Evolutionary conservation across 176 grass and related monocot species (phyloP), one percentile per base, ranked within the genome.

Genomic region (Coix lacrymajobi): DNA sequence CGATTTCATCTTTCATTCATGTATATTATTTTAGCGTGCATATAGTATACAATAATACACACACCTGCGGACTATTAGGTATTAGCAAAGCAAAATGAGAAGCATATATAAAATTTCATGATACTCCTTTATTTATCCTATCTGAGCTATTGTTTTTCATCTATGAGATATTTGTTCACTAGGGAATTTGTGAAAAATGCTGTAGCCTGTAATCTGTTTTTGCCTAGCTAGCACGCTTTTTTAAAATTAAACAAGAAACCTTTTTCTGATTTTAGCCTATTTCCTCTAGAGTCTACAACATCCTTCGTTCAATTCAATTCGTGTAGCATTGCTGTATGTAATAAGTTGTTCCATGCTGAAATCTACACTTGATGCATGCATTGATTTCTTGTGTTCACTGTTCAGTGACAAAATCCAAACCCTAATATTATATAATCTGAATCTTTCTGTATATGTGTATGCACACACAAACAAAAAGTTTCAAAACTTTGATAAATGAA

Each of bases 341-440:
- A n/a, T n/a, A n/a, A n/a, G n/a, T n/a, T n/a, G 20, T 73, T 71
- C 14, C 6, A 76, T 25, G n/a, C n/a, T n/a, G 79, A 13, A 40
- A 85, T 62, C 56, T 63, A 41, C 17, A 70, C 9, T 5, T 36
- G 71, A 86, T 54, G 36, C 40, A 86, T 54, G 36, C 40, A 31
- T 58, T 71, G 32, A 61, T 41, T 7, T 71, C 6, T 79, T 44
- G 62, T 75, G 37, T 80, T 76, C 32, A 77, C 48, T 75, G 37
- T 80, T 76, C 32, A 77, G 44, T 25, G 46, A 17, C 6, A 44
- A 33, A 86, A 73, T 52, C 4, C 32, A 79, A 83, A 86, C 79
- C 88, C 79, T 83, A 79, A 62, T 66, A 62, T 66, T 32, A 60
- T 73, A 79, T 29, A 78, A 38, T 52, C n/a, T 17, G 44, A 72